Base-by-base conservation (phyloP, 768 basidiomycete species). In the Suillus tomentosus region DNA sequence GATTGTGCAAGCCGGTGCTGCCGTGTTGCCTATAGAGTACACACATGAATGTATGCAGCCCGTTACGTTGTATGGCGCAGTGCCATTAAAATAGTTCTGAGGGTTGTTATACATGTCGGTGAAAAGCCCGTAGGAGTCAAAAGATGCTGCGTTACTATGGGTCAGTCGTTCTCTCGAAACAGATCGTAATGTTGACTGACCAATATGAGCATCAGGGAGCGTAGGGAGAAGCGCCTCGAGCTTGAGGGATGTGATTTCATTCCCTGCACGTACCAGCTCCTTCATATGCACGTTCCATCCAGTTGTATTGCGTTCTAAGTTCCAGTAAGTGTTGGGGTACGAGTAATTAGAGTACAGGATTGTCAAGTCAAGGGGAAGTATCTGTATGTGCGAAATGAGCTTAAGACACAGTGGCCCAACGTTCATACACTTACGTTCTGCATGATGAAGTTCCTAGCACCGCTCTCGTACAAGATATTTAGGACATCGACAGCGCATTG, bases 391-490 rank as follows among this genome's bases (percentile, higher is more conserved):
- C 15, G 15, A 56, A n/a, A 39, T 40, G 22, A 50, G n/a, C 62
- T 31, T 36, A 36, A 11, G 24, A 47, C 2, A 48, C 11, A 6
- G 47, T 11, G 45, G 14, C 19, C 17, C 9, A 45, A 43, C 22
- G 15, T 19, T 43, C 22, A 14, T 6, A 11, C 58, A 69, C 85
- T 74, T 65, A 87, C 88, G 67, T 88, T 89, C 66, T 88, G 86
- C 77, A 90, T 86, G 58, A 90, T 72, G 69, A 90, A 88, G 68
- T 90, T 87, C 53, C 87, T 79, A 4, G 86, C 88, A 6, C 89
- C 88, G 57, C 73, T 80, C 13, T 80, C 70, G 68, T 89, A 87
- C 45, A 90, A 69, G 1, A 76, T 76, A 65, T 80, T 83, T 36
- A 90, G 78, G 82, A 85, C 88, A 55, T 86, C 82, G 5, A 89